Percentiles rank a stretch among this genome's conserved stretches.
Conservation (phyloP, 2,329 filamentous ascomycete species). For the Penicillium nordicum region DNA sequence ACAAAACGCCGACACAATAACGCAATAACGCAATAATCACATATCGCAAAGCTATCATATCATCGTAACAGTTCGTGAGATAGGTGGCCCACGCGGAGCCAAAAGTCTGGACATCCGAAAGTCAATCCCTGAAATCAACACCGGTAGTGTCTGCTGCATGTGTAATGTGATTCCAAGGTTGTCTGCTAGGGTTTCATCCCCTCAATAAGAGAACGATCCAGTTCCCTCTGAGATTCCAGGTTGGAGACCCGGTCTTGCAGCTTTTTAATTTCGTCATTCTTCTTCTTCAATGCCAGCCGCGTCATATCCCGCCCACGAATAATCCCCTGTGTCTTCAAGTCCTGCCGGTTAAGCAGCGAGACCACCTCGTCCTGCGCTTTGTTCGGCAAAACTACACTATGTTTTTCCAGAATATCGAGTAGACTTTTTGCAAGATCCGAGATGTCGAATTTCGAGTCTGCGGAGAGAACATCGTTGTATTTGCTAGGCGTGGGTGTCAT, state of each 20-base stretch:
- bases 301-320: slow-evolving; percentile 63
- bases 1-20: neutral
- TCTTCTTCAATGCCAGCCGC: slow-evolving; percentile 59
- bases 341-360: slow-evolving; percentile 53
- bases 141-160: neutral
- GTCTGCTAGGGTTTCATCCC: neutral
- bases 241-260: slow-evolving; percentile 63
- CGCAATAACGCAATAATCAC: neutral
- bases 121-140: neutral
- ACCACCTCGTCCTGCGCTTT: slow-evolving; percentile 37
- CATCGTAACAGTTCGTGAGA: slow-evolving; percentile 5
- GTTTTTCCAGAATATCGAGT: slow-evolving; percentile 34
- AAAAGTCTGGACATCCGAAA: neutral
- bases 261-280: slow-evolving; percentile 63
- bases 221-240: slow-evolving; percentile 55
- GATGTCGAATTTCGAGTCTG: slow-evolving; percentile 18
- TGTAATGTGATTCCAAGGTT: neutral
- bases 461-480: slow-evolving; percentile 28
- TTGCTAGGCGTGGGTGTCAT: slow-evolving; percentile 33
- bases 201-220: slow-evolving; percentile 48
- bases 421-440: slow-evolving; percentile 24
- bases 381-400: slow-evolving; percentile 33
- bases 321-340: slow-evolving; percentile 59
- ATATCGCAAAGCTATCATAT: neutral
- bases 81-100: neutral